phyloP scores from a whole-genome alignment of 225 moss, liverwort and hornwort species.

The Thuidium tamariscinum region DNA sequence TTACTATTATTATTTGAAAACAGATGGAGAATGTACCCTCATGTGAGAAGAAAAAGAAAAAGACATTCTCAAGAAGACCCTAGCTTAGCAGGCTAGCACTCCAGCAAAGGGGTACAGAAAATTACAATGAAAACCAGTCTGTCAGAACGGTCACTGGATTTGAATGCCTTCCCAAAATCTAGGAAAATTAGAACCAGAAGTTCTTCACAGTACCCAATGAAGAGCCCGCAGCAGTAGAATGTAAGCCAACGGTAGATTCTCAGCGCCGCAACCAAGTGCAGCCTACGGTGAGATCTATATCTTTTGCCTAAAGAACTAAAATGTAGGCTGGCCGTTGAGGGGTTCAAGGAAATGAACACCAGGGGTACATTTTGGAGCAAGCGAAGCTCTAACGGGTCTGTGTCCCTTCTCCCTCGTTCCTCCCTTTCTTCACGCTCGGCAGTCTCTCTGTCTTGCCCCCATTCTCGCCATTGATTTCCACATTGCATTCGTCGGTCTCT shows the following conservation, averaged over 20 bases:
- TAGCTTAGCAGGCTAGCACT: no score
- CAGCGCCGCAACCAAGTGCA: background rate
- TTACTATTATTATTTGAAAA: no score
- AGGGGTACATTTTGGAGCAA: rapidly evolving
- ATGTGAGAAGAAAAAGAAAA: background rate
- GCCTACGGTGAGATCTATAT: background rate
- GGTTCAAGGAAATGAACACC: background rate
- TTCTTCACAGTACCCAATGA: background rate
- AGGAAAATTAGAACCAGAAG: no score
- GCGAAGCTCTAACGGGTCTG: background rate
- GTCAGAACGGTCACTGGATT: background rate
- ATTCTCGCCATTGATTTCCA: background rate
- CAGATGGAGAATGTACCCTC: background rate
- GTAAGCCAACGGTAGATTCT: rapidly evolving
- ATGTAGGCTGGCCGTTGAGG: background rate
- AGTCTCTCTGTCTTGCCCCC: background rate
- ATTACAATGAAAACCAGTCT: background rate
- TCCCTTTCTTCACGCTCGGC: background rate
- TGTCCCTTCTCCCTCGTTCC: background rate
- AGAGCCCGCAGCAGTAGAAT: background rate
- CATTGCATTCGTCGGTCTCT: background rate
- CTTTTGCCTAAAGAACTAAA: background rate
- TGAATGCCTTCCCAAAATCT: background rate
- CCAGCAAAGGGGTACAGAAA: background rate
- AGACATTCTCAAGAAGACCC: background rate